These are phyloP conservation scores for Claviceps pusilla DNA, from an alignment of 2,329 filamentous ascomycete genomes.

Conservation along the genomic window DNA sequence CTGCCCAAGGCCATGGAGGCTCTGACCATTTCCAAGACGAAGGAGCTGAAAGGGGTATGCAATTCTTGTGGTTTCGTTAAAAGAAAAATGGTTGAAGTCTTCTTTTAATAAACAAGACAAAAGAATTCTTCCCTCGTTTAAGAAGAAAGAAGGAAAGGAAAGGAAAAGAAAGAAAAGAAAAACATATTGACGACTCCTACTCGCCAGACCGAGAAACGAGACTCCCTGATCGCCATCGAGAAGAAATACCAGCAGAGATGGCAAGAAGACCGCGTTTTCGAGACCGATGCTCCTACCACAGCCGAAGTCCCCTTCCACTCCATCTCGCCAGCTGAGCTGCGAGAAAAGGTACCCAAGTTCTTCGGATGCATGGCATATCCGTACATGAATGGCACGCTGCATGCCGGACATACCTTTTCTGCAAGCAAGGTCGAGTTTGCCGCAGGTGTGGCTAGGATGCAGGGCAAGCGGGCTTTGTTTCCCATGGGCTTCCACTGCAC, in stretches of 20 bases:
- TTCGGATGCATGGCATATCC: slow-evolving; percentile 46
- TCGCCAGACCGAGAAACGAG: slow-evolving; percentile 66
- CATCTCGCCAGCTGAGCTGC: slow-evolving; percentile 58
- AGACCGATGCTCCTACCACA: slow-evolving; percentile 68
- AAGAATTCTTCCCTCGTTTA: no score
- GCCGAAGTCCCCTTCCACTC: slow-evolving; percentile 62
- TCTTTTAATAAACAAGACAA: no score
- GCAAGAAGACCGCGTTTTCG: slow-evolving; percentile 47
- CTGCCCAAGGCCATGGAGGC: slow-evolving; percentile 35
- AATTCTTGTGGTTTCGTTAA: background rate
- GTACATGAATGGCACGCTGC: slow-evolving; percentile 78
- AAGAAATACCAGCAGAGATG: slow-evolving; percentile 77
- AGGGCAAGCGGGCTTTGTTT: slow-evolving; percentile 74
- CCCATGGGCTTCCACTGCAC: slow-evolving; percentile 87
- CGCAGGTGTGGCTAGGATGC: slow-evolving; percentile 74
- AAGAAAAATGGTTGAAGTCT: no score
- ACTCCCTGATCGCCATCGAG: slow-evolving; percentile 66
- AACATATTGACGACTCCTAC: background rate
- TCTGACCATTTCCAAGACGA: slow-evolving; percentile 41
- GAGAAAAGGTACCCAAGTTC: slow-evolving; percentile 76
- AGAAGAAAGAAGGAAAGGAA: background rate
- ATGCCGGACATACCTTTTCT: slow-evolving; percentile 86
- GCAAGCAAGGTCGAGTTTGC: slow-evolving; percentile 88
- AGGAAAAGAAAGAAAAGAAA: background rate
- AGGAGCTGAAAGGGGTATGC: slow-evolving; percentile 44